Evolutionary conservation across 305 asterid genomes (phyloP).

Genomic region (Euphrasia arctica): DNA sequence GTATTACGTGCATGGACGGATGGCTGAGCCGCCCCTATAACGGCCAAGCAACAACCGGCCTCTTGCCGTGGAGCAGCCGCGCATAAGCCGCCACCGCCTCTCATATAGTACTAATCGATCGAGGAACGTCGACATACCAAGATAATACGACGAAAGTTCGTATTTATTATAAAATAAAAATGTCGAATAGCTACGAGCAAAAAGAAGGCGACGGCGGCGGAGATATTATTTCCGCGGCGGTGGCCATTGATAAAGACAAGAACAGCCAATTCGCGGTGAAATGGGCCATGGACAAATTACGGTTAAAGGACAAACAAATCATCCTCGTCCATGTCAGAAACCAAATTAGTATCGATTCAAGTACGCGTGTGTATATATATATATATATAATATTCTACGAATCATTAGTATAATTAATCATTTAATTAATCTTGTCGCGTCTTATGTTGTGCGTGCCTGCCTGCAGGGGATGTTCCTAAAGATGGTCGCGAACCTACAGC

Average conservation of each 20-base stretch:
- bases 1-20: constrained; percentile 30
- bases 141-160: neutral
- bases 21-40: constrained; percentile 34
- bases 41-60: constrained; percentile 24
- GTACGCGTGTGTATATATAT: constrained; percentile 32
- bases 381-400: too few relatives aligned
- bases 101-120: neutral
- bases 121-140: neutral
- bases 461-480: constrained; percentile 45
- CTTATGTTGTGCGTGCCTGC: constrained; percentile 5
- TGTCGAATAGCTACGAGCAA: constrained; percentile 15
- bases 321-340: constrained; percentile 61
- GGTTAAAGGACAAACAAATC: constrained; percentile 38
- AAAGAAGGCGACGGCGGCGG: constrained; percentile 19
- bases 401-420: too few relatives aligned
- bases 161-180: neutral
- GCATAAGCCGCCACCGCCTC: constrained; percentile 21
- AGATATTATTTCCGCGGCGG: constrained; percentile 38
- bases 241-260: constrained; percentile 77
- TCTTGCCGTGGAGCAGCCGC: constrained; percentile 25
- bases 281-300: constrained; percentile 76
- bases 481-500: constrained; percentile 56
- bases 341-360: constrained; percentile 31
- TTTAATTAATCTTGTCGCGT: neutral
- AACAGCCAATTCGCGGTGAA: constrained; percentile 76